These are phyloP conservation scores for Mytilinidion resinicola DNA, from an alignment of 495 filamentous ascomycete species.

Conservation along the genomic window DNA sequence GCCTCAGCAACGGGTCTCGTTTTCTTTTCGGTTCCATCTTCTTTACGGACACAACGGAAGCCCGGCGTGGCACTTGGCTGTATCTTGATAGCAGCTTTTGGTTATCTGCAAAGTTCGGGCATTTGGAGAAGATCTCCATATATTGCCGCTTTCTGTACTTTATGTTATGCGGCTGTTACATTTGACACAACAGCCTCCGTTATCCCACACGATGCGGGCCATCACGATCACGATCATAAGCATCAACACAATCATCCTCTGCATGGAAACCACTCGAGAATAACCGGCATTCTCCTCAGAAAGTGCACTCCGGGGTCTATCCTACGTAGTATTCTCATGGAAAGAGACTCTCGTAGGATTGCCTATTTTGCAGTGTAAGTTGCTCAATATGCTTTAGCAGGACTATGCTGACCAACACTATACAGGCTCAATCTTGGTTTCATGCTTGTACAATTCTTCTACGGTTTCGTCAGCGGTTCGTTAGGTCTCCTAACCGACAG, in stretches of 20 bases:
- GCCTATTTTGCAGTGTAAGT: slow-evolving; percentile 92
- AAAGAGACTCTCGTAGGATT: slow-evolving; percentile 91
- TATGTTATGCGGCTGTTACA: slow-evolving; percentile 26
- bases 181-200: slow-evolving; percentile 25
- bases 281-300: slow-evolving; percentile 61
- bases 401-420: neutral
- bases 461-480: slow-evolving; percentile 87
- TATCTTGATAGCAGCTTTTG: slow-evolving; percentile 2
- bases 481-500: slow-evolving; percentile 92
- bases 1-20: slow-evolving; percentile 28
- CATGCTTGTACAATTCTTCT: slow-evolving; percentile 91
- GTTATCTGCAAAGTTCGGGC: neutral
- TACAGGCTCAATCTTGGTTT: slow-evolving; percentile 84
- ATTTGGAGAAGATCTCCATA: slow-evolving; percentile 2
- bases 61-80: slow-evolving; percentile 20
- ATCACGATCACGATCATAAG: slow-evolving; percentile 32
- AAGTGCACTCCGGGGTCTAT: slow-evolving; percentile 65
- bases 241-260: slow-evolving; percentile 40
- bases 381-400: neutral
- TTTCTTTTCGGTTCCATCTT: slow-evolving; percentile 27
- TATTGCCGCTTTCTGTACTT: slow-evolving; percentile 7
- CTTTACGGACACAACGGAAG: slow-evolving; percentile 22
- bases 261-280: slow-evolving; percentile 45
- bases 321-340: slow-evolving; percentile 74
- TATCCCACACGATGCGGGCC: slow-evolving; percentile 7